Evolutionary conservation across 257 asterid genomes (phyloP).

Genomic region (Anisodus acutangulus): DNA sequence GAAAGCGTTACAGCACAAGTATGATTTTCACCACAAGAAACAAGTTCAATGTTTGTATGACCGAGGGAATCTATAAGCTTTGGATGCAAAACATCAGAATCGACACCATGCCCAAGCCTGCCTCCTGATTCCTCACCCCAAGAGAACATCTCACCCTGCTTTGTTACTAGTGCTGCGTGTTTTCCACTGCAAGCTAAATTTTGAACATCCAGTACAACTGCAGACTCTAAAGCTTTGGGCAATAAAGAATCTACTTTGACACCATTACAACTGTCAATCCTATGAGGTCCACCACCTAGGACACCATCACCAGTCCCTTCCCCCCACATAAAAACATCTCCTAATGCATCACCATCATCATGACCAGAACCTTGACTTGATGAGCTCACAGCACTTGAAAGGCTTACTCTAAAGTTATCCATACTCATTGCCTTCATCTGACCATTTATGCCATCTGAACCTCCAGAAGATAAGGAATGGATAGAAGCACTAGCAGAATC

Average conservation of each 20-base stretch:
- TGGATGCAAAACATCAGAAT: slow-evolving; percentile 82
- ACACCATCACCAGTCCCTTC: slow-evolving; percentile 85
- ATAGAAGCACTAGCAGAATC: slow-evolving; percentile 75
- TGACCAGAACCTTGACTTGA: slow-evolving; percentile 98
- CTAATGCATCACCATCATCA: slow-evolving; percentile 89
- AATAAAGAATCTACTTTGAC: slow-evolving; percentile 67
- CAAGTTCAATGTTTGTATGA: slow-evolving; percentile 75
- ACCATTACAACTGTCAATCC: slow-evolving; percentile 55
- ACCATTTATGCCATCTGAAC: slow-evolving; percentile 76
- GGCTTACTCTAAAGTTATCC: slow-evolving; percentile 94
- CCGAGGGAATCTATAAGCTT: slow-evolving; percentile 81
- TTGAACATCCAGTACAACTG: slow-evolving; percentile 86
- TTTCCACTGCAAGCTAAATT: slow-evolving; percentile 86
- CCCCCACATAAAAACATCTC: slow-evolving; percentile 95
- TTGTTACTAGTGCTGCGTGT: slow-evolving; percentile 82
- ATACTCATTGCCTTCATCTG: slow-evolving; percentile 71
- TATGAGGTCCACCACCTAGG: slow-evolving; percentile 75
- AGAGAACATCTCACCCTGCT: slow-evolving; percentile 89
- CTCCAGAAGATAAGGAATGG: slow-evolving; percentile 84
- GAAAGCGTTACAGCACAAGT: slow-evolving; percentile 89
- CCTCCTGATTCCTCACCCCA: slow-evolving; percentile 97
- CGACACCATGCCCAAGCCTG: slow-evolving; percentile 98
- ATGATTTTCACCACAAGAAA: slow-evolving; percentile 92
- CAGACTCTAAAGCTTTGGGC: slow-evolving; percentile 90
- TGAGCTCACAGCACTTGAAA: slow-evolving; percentile 96